Percentiles rank a stretch among this genome's conserved stretches.
Evolutionary conservation across 305 asterid species (phyloP).

Genomic region (Euphrasia arctica): DNA sequence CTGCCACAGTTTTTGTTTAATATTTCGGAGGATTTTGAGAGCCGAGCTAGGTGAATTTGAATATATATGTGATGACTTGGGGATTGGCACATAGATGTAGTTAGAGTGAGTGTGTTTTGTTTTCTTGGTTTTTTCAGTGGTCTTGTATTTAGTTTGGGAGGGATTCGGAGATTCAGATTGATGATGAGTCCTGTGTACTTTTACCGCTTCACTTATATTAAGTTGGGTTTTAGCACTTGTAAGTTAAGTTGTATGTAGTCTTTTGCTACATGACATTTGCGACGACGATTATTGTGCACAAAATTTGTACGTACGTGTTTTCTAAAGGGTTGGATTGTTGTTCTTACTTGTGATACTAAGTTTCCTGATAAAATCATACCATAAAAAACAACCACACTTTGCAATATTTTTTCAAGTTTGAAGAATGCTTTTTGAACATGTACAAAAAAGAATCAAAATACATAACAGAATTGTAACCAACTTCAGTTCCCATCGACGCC

Average conservation of each 20-base stretch:
- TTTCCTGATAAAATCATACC: no score
- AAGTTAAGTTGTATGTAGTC: not conserved
- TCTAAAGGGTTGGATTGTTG: not conserved
- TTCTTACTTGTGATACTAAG: not conserved
- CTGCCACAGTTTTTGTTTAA: conserved; percentile 63
- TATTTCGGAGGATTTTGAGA: conserved; percentile 45
- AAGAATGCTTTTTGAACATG: conserved; percentile 9
- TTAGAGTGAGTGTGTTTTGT: not conserved
- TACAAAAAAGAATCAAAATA: conserved; percentile 22
- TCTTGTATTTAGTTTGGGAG: conserved; percentile 20
- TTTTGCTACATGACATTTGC: not conserved
- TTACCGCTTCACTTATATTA: not conserved
- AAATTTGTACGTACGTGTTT: not conserved
- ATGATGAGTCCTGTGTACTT: conserved; percentile 52
- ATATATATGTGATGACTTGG: not conserved
- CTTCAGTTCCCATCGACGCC: conserved; percentile 27
- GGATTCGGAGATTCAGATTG: conserved; percentile 60
- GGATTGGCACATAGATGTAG: not conserved
- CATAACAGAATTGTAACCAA: not conserved
- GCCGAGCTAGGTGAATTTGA: conserved; percentile 41
- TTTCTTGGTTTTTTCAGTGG: not conserved
- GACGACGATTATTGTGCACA: not conserved
- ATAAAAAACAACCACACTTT: no score
- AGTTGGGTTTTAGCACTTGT: no score
- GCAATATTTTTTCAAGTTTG: no score